These are phyloP conservation scores for Pyrenula massariospora DNA, from an alignment of 495 filamentous ascomycete genomes.

Conservation along the genomic window DNA sequence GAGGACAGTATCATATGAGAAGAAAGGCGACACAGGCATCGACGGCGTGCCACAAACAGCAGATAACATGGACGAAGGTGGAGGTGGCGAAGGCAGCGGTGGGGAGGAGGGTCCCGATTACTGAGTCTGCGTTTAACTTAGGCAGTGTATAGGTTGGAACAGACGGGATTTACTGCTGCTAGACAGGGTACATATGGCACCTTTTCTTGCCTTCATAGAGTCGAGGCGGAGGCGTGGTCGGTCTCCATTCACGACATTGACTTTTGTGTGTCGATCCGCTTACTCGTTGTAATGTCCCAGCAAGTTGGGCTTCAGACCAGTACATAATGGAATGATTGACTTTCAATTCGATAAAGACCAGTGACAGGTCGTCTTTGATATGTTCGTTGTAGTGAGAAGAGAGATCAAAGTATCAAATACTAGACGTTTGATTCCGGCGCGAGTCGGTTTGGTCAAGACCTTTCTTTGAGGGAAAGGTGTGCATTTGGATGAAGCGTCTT, in stretches of 20 bases:
- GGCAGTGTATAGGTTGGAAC: too few species aligned
- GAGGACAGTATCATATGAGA: constrained; percentile 61
- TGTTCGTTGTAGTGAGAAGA: too few species aligned
- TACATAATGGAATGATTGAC: neutral
- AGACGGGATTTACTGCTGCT: too few species aligned
- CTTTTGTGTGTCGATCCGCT: neutral
- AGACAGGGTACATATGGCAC: neutral
- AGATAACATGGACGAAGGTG: constrained; percentile 32
- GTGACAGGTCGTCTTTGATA: too few species aligned
- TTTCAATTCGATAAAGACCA: too few species aligned
- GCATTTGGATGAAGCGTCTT: too few species aligned
- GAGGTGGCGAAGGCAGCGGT: constrained; percentile 22
- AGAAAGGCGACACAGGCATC: constrained; percentile 22
- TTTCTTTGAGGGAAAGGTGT: too few species aligned
- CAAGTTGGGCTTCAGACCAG: neutral
- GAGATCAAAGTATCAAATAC: too few species aligned
- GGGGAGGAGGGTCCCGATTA: constrained; percentile 5
- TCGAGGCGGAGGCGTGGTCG: neutral
- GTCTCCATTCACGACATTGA: neutral
- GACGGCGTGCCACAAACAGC: constrained; percentile 32
- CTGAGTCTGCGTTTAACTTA: too few species aligned
- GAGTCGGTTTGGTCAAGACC: too few species aligned
- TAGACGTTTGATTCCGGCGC: too few species aligned
- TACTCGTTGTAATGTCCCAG: neutral
- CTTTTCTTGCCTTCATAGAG: neutral